Evolutionary conservation across 768 basidiomycete species (phyloP).

Genomic region (Lentinula edodes): DNA sequence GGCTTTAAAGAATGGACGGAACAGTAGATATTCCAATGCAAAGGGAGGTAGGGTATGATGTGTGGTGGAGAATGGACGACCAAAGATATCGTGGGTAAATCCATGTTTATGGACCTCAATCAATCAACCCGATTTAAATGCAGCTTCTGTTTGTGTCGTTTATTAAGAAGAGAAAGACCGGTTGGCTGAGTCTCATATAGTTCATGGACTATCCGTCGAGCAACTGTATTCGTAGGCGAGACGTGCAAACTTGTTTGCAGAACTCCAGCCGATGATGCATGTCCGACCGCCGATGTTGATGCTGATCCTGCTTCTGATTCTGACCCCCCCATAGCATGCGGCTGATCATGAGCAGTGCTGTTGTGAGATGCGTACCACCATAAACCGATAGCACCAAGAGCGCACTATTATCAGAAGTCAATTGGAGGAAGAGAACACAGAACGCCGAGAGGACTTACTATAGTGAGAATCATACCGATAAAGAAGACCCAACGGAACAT

Average conservation of each 20-base stretch:
- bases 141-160: neutral
- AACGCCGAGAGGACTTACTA: slow-evolving; percentile 29
- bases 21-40: neutral
- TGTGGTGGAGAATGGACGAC: no score
- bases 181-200: neutral
- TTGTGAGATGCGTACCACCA: slow-evolving; percentile 57
- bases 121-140: neutral
- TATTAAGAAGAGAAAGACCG: neutral
- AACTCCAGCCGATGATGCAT: slow-evolving; percentile 17
- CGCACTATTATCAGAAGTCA: slow-evolving; percentile 25
- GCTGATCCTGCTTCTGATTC: slow-evolving; percentile 28
- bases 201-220: slow-evolving; percentile 16
- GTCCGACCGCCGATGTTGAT: slow-evolving; percentile 8
- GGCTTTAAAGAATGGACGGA: slow-evolving; percentile 1
- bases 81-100: no score
- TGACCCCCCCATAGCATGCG: slow-evolving; percentile 61
- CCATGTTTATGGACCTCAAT: no score
- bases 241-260: slow-evolving; percentile 34
- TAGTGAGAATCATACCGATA: slow-evolving; percentile 51
- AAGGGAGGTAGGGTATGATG: no score
- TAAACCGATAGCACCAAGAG: slow-evolving; percentile 51
- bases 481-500: slow-evolving; percentile 69
- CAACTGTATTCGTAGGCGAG: slow-evolving; percentile 58
- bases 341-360: slow-evolving; percentile 40
- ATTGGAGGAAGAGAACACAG: neutral